These are phyloP conservation scores for Fomitopsis palustris DNA, from an alignment of 1,284 basidiomycete species.

Conservation along the genomic window DNA sequence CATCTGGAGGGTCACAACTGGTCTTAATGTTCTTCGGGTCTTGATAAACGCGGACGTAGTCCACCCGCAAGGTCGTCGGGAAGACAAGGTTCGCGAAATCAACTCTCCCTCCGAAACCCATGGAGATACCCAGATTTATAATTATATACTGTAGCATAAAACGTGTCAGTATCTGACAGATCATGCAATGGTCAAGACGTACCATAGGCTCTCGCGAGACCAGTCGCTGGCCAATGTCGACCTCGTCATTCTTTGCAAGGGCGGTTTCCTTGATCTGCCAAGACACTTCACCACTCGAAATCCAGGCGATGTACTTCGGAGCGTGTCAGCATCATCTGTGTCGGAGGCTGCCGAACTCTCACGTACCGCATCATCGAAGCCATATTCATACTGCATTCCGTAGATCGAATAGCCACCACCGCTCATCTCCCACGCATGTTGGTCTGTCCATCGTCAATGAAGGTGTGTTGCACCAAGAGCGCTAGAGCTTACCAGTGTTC, in stretches of 20 bases:
- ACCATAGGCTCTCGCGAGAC: conserved; percentile 87
- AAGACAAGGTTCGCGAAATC: conserved; percentile 64
- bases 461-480: neutral
- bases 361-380: conserved; percentile 35
- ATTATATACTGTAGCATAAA: conserved; percentile 61
- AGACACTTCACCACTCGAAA: conserved; percentile 55
- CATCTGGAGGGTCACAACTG: conserved; percentile 78
- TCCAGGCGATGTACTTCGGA: conserved; percentile 77
- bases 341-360: neutral
- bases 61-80: conserved; percentile 70
- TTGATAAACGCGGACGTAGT: conserved; percentile 85
- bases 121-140: conserved; percentile 79
- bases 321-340: neutral
- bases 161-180: neutral
- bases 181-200: conserved; percentile 10
- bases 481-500: conserved; percentile 19
- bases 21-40: conserved; percentile 63
- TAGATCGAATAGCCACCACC: conserved; percentile 51
- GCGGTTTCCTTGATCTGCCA: conserved; percentile 80
- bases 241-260: conserved; percentile 60
- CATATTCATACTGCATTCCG: conserved; percentile 60
- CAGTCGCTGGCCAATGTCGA: conserved; percentile 70
- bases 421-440: conserved; percentile 38
- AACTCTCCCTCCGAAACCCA: conserved; percentile 71
- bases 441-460: conserved; percentile 21